Evolutionary conservation across 768 basidiomycete genomes (phyloP), one percentile per base, ranked within the genome.

Genomic region (Termitomyces heimii): DNA sequence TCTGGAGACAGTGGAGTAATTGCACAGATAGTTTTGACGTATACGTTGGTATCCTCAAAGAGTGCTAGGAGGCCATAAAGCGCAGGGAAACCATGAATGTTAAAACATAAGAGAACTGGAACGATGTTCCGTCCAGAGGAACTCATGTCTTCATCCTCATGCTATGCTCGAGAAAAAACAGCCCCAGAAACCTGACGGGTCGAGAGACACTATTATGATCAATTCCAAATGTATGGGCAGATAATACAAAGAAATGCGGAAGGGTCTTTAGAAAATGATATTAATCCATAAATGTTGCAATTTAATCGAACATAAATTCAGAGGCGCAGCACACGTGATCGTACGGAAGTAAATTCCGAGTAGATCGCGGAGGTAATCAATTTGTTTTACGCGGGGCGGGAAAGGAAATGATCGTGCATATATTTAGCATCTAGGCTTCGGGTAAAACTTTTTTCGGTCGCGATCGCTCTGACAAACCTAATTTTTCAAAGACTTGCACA

Each of bases 1-100:
- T 49, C 45, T 13, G 55, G 37, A 59, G 31, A 63, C 37, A 8
- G 22, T 8, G 8, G 44, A 14, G 20, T 45, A 72, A 75, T 72
- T 63, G 92, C 91, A 20, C 85, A 93, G 7, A 94, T 93, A 66
- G 92, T 93, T n/a, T 72, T 93, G 63, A 92, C 90, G 87, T 86
- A 62, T 18, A 37, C 20, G 1, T 20, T 20, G 9, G n/a, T 10
- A 40, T 3, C 39, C 37, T 39, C 16, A n/a, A n/a, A 37, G 35
- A 18, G 7, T n/a, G 18, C 7, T 39, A 18, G 37, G 18, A n/a
- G 16, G 14, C 31, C 31, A 31, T 9, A 9, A 39, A 39, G n/a
- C 10, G 37, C 37, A 18, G 39, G n/a, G 5, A n/a, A 40, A 37
- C 4, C 18, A 40, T 40, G 10, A 10, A 40, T 20, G 1, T 14